Percentiles rank a stretch among this genome's conserved stretches.
These are phyloP conservation scores for Drosera capensis DNA, from an alignment of 148 eudicot species.

Conservation along the genomic window DNA sequence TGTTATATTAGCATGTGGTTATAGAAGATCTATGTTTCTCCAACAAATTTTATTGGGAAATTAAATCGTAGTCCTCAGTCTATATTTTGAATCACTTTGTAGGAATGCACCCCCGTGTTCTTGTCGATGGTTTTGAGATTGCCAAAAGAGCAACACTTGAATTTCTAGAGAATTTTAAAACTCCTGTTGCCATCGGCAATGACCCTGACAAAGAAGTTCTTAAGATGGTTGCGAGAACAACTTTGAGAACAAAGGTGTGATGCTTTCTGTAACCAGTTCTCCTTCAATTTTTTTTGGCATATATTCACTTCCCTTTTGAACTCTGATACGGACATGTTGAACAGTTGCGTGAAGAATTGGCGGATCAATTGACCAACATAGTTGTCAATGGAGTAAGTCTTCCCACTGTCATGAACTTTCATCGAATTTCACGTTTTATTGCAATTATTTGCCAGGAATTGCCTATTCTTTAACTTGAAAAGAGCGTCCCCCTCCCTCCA, in stretches of 20 bases:
- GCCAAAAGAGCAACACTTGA: conserved; percentile 90
- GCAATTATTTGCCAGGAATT: too few species aligned
- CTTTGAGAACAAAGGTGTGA: conserved; percentile 79
- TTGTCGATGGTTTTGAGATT: conserved; percentile 96
- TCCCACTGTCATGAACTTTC: too few species aligned
- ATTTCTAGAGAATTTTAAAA: conserved; percentile 82
- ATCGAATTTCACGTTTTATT: too few species aligned
- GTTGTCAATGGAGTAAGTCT: conserved; percentile 78
- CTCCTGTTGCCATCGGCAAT: conserved; percentile 87
- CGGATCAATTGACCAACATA: conserved; percentile 90
- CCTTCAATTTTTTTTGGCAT: neutral
- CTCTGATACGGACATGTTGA: conserved; percentile 1
- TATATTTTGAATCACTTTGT: neutral
- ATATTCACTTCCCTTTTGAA: neutral
- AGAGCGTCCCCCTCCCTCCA: too few species aligned
- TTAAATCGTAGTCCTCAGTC: neutral
- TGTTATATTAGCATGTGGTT: too few species aligned
- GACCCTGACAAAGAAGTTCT: conserved; percentile 90
- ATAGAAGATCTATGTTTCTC: neutral
- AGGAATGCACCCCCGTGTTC: conserved; percentile 97
- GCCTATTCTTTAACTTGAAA: too few species aligned
- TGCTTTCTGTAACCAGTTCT: neutral
- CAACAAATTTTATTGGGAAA: neutral
- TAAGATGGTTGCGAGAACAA: conserved; percentile 96
- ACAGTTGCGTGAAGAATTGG: conserved; percentile 83